Conservation (phyloP, 345 rosid genomes). For the Ceriops tagal region DNA sequence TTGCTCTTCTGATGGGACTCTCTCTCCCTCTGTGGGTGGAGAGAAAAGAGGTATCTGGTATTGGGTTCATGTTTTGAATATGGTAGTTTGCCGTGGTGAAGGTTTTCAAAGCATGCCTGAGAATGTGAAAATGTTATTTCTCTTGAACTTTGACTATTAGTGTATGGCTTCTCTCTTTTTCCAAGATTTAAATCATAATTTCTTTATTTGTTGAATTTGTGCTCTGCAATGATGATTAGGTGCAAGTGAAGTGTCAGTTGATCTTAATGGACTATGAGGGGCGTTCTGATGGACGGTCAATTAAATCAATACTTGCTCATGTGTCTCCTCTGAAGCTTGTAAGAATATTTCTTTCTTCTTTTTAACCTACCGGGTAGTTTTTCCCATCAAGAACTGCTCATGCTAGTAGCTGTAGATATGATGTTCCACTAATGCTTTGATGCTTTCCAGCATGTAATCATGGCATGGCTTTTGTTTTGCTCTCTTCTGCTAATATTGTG, state of each 20-base stretch:
- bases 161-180: background rate
- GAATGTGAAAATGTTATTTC: background rate
- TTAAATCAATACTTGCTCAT: constrained; percentile 88
- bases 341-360: constrained; percentile 31
- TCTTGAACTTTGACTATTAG: background rate
- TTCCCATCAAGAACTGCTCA: background rate
- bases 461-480: constrained; percentile 7
- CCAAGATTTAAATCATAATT: background rate
- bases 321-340: constrained; percentile 95
- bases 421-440: background rate
- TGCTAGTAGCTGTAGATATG: background rate
- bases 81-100: too few relatives aligned
- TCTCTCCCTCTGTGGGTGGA: background rate
- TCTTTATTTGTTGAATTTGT: constrained; percentile 9
- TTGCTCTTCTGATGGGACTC: constrained; percentile 6
- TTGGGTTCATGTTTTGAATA: too few relatives aligned
- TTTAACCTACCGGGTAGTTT: background rate
- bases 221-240: constrained; percentile 45
- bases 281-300: constrained; percentile 90
- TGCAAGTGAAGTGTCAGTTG: constrained; percentile 81
- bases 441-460: background rate
- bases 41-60: too few relatives aligned
- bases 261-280: constrained; percentile 90
- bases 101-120: background rate
- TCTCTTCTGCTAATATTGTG: background rate